Base-by-base conservation (phyloP, 768 basidiomycete species). In the Gloeostereum incarnatum region DNA sequence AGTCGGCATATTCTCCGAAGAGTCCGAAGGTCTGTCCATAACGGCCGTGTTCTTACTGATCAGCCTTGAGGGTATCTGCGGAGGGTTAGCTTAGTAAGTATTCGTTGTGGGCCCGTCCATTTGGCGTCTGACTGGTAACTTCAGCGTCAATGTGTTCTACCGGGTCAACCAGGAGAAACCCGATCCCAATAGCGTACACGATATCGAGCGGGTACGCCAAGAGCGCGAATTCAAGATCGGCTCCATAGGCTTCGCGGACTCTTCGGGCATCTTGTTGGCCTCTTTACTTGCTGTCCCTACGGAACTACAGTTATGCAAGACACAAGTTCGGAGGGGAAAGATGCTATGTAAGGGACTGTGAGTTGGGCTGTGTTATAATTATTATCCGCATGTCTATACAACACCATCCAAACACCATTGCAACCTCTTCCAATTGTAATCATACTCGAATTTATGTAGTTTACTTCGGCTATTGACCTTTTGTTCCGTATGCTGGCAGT, bases 211-310 rank as follows among this genome's bases (percentile, higher is more conserved):
- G 26, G 65, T 70, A 19, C 69, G 72, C 51, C 87, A 90, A 54
- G 84, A 85, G 51, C 71, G 78, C 31, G 90, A 92, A 60, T 92
- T 91, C 62, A 80, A 78, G 67, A 93, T 94, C 38, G 89, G 89
- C 5, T 84, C 84, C 2, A 80, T 94, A 31, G 91, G 91, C 1
- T 81, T 92, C 42, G 69, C 87, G 5, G 90, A 93, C 54, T 82
- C 81, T 19, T 66, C 73, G 11, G 89, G 89, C 0, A 89, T 78
- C 34, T 53, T 79, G 14, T 51, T 73, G 27, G 83, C 83, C 8
- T 73, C 74, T 29, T 29, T 85, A 6, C 48, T 83, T 10, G 75
- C 83, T 5, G 75, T 84, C 30, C 84, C 84, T 20, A 81, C 75
- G 10, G 89, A 92, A 58, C 49, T 92, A 3, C 68, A 63, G 43